Evolutionary conservation across 495 filamentous ascomycete species (phyloP).

Genomic region (Xylaria sp.): DNA sequence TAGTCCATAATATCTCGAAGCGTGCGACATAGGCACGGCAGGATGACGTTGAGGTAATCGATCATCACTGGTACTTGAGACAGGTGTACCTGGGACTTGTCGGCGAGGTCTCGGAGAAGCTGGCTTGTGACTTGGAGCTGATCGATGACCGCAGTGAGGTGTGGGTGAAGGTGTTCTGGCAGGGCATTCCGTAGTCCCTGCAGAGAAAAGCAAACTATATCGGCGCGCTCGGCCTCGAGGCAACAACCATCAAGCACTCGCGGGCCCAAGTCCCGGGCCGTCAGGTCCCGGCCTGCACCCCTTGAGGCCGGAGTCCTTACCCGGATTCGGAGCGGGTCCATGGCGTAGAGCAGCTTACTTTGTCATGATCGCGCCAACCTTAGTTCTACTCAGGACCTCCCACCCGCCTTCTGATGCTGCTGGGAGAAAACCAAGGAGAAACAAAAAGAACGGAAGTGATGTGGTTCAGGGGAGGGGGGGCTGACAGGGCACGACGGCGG

Average conservation of each 20-base stretch:
- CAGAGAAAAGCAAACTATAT: constrained; percentile 47
- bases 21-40: constrained; percentile 57
- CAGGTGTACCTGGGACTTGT: constrained; percentile 57
- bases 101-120: constrained; percentile 58
- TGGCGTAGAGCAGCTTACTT: constrained; percentile 3
- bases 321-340: constrained; percentile 23
- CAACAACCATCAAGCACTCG: constrained; percentile 55
- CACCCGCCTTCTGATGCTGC: not conserved
- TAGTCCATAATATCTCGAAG: constrained; percentile 58
- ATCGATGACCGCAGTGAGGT: constrained; percentile 50
- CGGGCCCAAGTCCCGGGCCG: constrained; percentile 33
- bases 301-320: constrained; percentile 17
- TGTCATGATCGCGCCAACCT: constrained; percentile 1
- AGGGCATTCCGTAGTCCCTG: constrained; percentile 51
- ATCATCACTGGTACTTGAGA: constrained; percentile 54
- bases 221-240: constrained; percentile 53
- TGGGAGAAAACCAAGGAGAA: not conserved
- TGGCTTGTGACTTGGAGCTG: constrained; percentile 50
- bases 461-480: not conserved
- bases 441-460: not conserved
- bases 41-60: constrained; percentile 58
- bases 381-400: not conserved
- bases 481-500: not conserved
- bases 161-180: constrained; percentile 48
- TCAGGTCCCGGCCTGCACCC: constrained; percentile 8